Evolutionary conservation across 2,329 filamentous ascomycete genomes (phyloP), one percentile per base, ranked within the genome.

Genomic region (Falciphora oryzae): DNA sequence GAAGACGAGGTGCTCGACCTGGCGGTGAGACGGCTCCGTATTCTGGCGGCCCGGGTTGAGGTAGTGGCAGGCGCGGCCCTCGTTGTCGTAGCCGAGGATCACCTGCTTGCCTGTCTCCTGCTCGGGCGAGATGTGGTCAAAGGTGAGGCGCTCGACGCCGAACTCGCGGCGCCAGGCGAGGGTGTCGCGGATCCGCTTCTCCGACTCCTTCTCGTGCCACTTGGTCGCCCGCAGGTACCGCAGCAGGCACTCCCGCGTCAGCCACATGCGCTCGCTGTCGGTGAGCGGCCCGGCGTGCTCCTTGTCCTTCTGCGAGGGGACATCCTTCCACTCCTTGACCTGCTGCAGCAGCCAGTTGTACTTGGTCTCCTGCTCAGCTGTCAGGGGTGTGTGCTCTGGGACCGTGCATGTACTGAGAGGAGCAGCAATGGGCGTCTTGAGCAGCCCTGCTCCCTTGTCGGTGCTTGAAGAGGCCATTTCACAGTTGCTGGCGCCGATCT

Each of bases 81-180:
- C 81, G 66, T 89, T 91, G 79, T 99, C 95, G 77, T 88, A 99
- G 57, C 95, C 95, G 27, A 95, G 77, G 65, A 96, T 83, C 65
- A 97, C 83, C 76, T 98, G 94, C 81, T 99, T 99, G 69, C 95
- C 95, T 13, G 94, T 98, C 79, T 94, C 93, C 76, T 97, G 96
- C 81, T 99, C 95, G 16, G 91, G 87, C 1, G 90, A 92, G 72
- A 98, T 94, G 78, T 96, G 90, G 11, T 97, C 93, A 13, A 90
- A 82, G 0, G 92, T 93, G 72, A 93, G 85, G 63, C 85, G 87
- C 66, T 91, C 86, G 65, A 96, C 82, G 61, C 92, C 93, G 73
- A 96, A 99, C 73, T 97, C 93, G 65, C 94, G 85, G 60, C 95
- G 87, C 95, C 95, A 99, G 66, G 86, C 84, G 65, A 98, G 79